These are phyloP conservation scores for Lyophyllum decastes DNA, from an alignment of 768 basidiomycete genomes.

Conservation along the genomic window DNA sequence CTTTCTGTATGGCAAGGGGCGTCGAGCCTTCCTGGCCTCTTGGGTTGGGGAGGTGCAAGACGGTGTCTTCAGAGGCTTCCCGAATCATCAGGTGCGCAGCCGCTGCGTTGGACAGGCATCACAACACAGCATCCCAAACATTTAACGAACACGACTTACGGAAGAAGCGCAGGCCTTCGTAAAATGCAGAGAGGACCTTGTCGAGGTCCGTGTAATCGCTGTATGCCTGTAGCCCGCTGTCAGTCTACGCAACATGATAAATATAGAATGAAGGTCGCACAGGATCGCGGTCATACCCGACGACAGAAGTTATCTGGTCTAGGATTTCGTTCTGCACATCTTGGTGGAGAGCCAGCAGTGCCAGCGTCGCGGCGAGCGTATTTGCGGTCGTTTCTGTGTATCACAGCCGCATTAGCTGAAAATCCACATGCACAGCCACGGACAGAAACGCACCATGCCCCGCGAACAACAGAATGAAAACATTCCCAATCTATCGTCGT, in stretches of 20 bases:
- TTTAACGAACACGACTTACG: slow-evolving; percentile 30
- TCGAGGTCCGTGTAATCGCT: slow-evolving; percentile 41
- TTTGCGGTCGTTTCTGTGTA: slow-evolving; percentile 44
- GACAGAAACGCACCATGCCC: slow-evolving; percentile 46
- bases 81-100: slow-evolving; percentile 39
- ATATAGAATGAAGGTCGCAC: slow-evolving; percentile 17
- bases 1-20: slow-evolving; percentile 38
- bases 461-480: slow-evolving; percentile 53
- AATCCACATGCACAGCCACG: slow-evolving; percentile 16
- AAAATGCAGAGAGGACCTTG: slow-evolving; percentile 43
- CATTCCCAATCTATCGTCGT: slow-evolving; percentile 46
- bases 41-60: slow-evolving; percentile 39
- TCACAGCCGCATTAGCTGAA: neutral
- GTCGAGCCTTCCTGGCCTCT: slow-evolving; percentile 36
- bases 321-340: slow-evolving; percentile 44
- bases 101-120: slow-evolving; percentile 22
- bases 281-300: slow-evolving; percentile 34
- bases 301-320: slow-evolving; percentile 35
- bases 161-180: slow-evolving; percentile 43
- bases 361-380: slow-evolving; percentile 43
- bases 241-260: neutral
- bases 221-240: slow-evolving; percentile 26
- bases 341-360: slow-evolving; percentile 39
- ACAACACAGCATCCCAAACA: no score
- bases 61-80: slow-evolving; percentile 40